Base-by-base conservation (phyloP, 805 yeast genomes). In the Teunomyces stri region DNA sequence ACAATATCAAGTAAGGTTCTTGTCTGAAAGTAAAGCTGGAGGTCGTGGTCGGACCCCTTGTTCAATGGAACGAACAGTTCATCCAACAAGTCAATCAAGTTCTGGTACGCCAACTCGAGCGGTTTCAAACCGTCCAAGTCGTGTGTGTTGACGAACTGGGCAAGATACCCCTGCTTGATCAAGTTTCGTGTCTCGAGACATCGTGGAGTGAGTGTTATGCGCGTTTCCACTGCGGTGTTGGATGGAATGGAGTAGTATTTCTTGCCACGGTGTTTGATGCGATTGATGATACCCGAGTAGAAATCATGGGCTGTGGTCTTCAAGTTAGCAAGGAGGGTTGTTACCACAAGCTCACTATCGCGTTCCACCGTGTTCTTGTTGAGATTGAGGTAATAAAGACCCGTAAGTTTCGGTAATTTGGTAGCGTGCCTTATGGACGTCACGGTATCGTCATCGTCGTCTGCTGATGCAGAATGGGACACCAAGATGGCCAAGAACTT, bases 1-100 rank as follows among this genome's bases (percentile, higher is more conserved):
- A 79, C 57, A 3, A 80, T 60, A 57, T 89, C 96, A 5, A 86
- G 60, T 41, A 85, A 62, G 7, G 59, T 57, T 37, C 88, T 60
- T 31, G 76, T 57, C 42, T 69, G 71, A 4, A 7, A 29, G 40
- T 64, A 65, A 9, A 72, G 48, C 15, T 49, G 50, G 4, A 43
- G 22, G 48, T 72, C 76, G 49, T 69, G 75, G 2, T 49, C 46
- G 2, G 67, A 56, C 2, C 61, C 29, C 6, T 38, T 10, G 27
- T 15, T 25, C n/a, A 18, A 12, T 7, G 34, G 34, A 20, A 43
- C 48, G 34, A 50, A 50, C 18, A 43, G 46, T 6, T 56, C 59
- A 7, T 47, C 40, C n/a, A 66, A 33, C 10, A 70, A 46, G 4
- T 55, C 65, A 10, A 68, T 51, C 27, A 69, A 49, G 22, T 54